Conservation (phyloP, 1,139 yeast species). For the Yarrowia galli region DNA sequence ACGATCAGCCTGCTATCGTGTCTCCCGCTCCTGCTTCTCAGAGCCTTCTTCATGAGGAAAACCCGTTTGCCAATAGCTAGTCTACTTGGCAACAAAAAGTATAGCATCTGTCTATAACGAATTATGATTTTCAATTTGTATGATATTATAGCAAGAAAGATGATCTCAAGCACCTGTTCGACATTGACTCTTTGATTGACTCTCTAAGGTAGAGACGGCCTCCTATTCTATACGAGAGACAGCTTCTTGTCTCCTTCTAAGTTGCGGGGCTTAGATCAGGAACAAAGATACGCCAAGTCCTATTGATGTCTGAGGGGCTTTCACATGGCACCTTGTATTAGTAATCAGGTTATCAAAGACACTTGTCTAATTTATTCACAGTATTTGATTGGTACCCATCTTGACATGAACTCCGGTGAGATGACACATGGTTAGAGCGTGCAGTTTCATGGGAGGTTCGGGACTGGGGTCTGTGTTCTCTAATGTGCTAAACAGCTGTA, state of each 20-base stretch:
- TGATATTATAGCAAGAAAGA: not conserved
- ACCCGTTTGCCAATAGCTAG: slow-evolving; percentile 31
- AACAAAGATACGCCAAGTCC: slow-evolving; percentile 13
- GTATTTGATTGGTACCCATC: not conserved
- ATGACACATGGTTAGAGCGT: slow-evolving; percentile 27
- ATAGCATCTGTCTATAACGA: slow-evolving; percentile 23
- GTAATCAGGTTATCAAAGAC: not conserved
- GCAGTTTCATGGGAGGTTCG: slow-evolving; percentile 25
- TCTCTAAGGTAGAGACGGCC: too few relatives aligned
- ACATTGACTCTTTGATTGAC: too few relatives aligned
- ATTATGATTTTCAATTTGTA: not conserved
- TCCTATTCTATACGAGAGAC: not conserved
- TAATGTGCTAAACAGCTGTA: slow-evolving; percentile 46
- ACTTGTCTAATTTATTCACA: not conserved
- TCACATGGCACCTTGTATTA: not conserved
- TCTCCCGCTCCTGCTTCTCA: slow-evolving; percentile 11
- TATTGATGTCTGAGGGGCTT: not conserved
- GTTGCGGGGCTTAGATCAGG: slow-evolving; percentile 8
- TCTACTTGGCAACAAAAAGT: not conserved
- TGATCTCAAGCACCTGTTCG: too few relatives aligned
- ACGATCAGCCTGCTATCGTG: not conserved
- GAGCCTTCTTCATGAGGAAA: slow-evolving; percentile 19
- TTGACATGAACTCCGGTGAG: slow-evolving; percentile 14
- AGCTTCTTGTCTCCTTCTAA: too few relatives aligned
- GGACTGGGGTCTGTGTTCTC: slow-evolving; percentile 14